Evolutionary conservation across 768 basidiomycete species (phyloP).

Genomic region (Fomitopsis serialis): DNA sequence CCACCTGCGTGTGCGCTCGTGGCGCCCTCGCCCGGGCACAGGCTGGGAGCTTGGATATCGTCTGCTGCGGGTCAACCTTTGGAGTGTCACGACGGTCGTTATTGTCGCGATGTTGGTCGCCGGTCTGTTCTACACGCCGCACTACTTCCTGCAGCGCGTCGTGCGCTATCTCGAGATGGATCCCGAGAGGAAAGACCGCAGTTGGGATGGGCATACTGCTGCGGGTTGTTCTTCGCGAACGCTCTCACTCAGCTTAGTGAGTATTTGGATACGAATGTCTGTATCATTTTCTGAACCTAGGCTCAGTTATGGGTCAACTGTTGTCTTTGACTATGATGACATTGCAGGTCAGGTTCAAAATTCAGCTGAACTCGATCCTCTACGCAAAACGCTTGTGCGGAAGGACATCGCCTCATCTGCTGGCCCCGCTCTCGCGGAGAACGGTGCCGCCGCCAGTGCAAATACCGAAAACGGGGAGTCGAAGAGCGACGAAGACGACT

Average conservation of each 20-base stretch:
- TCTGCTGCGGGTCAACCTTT: slow-evolving; percentile 51
- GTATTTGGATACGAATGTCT: too few species aligned
- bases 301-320: slow-evolving; percentile 58
- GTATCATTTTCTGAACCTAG: background rate
- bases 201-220: slow-evolving; percentile 71
- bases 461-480: slow-evolving; percentile 23
- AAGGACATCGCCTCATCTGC: slow-evolving; percentile 78
- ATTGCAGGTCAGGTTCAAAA: slow-evolving; percentile 63
- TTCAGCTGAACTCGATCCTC: slow-evolving; percentile 79
- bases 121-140: slow-evolving; percentile 54
- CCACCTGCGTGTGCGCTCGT: slow-evolving; percentile 46
- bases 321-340: slow-evolving; percentile 67
- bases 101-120: slow-evolving; percentile 53
- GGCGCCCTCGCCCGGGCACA: slow-evolving; percentile 57
- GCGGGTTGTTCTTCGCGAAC: slow-evolving; percentile 43
- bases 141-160: slow-evolving; percentile 56
- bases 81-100: slow-evolving; percentile 36
- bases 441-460: slow-evolving; percentile 15
- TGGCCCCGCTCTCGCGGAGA: slow-evolving; percentile 20
- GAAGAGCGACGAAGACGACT: slow-evolving; percentile 50
- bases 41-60: slow-evolving; percentile 63
- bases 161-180: slow-evolving; percentile 65
- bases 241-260: slow-evolving; percentile 38
- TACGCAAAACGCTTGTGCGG: slow-evolving; percentile 79
- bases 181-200: slow-evolving; percentile 43